Evolutionary conservation across 495 filamentous ascomycete genomes (phyloP).

Genomic region (Pseudoneurospora amorphoporcata): DNA sequence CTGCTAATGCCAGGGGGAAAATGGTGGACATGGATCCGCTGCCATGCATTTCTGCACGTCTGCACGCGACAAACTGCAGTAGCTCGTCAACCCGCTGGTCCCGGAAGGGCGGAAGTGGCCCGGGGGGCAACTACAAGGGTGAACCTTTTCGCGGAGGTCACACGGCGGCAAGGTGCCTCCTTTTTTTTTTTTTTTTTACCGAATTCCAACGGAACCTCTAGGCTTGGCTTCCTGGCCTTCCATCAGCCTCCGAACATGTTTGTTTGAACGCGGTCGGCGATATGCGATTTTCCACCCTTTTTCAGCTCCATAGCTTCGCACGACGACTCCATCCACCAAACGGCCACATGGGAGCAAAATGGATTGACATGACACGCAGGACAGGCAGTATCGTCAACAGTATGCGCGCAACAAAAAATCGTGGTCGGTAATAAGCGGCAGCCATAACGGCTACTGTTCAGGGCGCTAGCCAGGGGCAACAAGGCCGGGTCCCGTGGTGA

Average conservation of each 20-base stretch:
- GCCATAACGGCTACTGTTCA: background rate
- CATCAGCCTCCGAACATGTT: background rate
- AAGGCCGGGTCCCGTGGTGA: conserved; percentile 7
- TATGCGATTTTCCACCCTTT: background rate
- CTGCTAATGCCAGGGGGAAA: background rate
- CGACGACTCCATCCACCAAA: background rate
- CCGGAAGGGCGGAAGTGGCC: conserved; percentile 11
- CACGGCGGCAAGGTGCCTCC: conserved; percentile 15
- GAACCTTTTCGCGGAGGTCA: conserved; percentile 8
- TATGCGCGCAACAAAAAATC: background rate
- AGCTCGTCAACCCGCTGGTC: conserved; percentile 6
- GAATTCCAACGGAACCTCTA: conserved; percentile 8
- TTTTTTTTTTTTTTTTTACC: background rate
- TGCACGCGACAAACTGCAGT: conserved; percentile 11
- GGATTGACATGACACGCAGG: background rate
- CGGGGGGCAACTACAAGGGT: background rate
- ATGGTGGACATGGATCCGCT: background rate
- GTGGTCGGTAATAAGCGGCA: background rate
- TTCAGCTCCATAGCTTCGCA: conserved; percentile 6
- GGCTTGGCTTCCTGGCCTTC: conserved; percentile 10
- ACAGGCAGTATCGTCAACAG: background rate
- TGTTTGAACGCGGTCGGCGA: background rate
- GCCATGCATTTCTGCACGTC: conserved; percentile 6
- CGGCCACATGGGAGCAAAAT: background rate
- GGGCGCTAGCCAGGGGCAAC: background rate